Conservation (phyloP, 345 rosid species). For the Hibiscus mutabilis region DNA sequence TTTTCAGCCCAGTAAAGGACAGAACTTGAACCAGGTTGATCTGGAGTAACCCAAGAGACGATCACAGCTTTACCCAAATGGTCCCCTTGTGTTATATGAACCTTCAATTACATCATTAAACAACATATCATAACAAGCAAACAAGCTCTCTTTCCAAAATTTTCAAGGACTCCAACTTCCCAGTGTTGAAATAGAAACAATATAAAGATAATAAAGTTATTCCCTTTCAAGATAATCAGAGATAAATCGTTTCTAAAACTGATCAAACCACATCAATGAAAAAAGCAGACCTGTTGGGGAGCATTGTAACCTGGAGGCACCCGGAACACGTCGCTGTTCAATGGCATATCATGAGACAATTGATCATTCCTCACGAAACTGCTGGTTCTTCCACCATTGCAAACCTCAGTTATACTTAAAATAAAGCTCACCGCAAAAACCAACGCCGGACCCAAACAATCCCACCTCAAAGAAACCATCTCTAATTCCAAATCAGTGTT, state of each 20-base stretch:
- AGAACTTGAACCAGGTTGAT: conserved; percentile 58
- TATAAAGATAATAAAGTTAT: background rate
- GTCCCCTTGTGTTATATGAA: conserved; percentile 85
- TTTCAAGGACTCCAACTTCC: no score
- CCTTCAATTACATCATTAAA: conserved; percentile 24
- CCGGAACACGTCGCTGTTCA: conserved; percentile 66
- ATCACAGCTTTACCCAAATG: conserved; percentile 64
- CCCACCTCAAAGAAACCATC: conserved; percentile 9
- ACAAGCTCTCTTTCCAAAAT: no score
- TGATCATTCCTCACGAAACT: conserved; percentile 35
- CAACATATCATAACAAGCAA: background rate
- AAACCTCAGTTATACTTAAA: conserved; percentile 22
- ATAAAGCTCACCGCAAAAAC: conserved; percentile 13
- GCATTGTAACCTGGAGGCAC: conserved; percentile 76
- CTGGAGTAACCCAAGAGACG: conserved; percentile 74
- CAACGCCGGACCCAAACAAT: background rate
- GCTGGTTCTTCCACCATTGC: conserved; percentile 63
- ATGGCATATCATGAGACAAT: conserved; percentile 64
- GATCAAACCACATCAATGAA: background rate
- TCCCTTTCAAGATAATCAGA: background rate
- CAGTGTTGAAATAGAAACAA: no score
- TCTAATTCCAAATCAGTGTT: background rate
- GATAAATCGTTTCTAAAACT: background rate
- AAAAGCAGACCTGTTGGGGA: conserved; percentile 55
- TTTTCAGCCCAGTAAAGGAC: conserved; percentile 64